Evolutionary conservation across 495 filamentous ascomycete genomes (phyloP), one percentile per base, ranked within the genome.

Genomic region (Monascus purpureus): DNA sequence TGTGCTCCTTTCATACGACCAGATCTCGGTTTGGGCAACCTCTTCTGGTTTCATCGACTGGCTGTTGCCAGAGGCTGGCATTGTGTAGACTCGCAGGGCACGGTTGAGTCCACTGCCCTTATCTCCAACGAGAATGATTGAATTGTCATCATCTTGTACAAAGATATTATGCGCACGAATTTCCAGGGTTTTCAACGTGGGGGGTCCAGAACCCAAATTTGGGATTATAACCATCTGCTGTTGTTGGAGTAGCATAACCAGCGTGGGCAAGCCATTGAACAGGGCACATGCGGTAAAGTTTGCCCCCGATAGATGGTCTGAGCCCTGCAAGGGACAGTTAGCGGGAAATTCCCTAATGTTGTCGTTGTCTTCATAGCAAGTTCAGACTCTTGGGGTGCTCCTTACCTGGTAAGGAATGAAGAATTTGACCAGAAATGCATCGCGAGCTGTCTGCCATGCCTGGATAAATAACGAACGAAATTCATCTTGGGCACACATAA

Each of bases 101-200:
- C 29, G 28, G 23, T 31, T n/a, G n/a, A n/a, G n/a, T n/a, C n/a
- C 29, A n/a, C 28, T 33, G 2, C 25, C 31, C 13, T 39, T 36
- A 13, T 39, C 31, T 5, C 40, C 40, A 3, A 43, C 30, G 1
- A 43, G 19, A n/a, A 43, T 13, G 2, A 43, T 16, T 2, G 27
- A 18, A 14, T 31, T 25, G 19, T 32, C 28, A 13, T 39, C 40
- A 13, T 43, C 36, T 7, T 32, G 33, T 1, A 39, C 36, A 35
- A 39, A 39, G 9, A 43, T 36, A n/a, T 34, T 36, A 4, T 17
- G n/a, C 1, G 17, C 6, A 4, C 28, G 13, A 7, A 11, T 8
- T 1, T 8, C 20, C 20, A 37, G 22, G 1, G 13, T 32, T 2
- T 26, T 20, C 2, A 25, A 6, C 8, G 13, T 12, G 13, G 15